A percentile compares a stretch with the other conserved stretches of the same genome.
Evolutionary conservation across 2,329 filamentous ascomycete genomes (phyloP).

Genomic region (Fusarium begoniae): DNA sequence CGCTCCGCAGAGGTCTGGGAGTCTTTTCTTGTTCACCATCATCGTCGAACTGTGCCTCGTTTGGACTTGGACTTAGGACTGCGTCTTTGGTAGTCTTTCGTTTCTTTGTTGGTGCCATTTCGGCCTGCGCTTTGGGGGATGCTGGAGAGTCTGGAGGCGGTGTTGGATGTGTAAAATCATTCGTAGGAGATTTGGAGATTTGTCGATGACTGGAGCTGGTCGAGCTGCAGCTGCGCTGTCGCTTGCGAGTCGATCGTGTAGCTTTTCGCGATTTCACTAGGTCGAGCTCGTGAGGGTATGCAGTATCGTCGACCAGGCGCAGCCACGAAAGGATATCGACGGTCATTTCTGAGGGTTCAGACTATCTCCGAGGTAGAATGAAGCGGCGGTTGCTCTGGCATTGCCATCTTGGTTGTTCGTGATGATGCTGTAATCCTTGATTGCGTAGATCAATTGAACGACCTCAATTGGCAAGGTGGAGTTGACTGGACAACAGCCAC

Average conservation of each 20-base stretch:
- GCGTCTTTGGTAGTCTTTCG: not conserved
- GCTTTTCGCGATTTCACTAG: not conserved
- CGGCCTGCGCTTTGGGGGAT: not conserved
- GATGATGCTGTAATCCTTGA: not conserved
- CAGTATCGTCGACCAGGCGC: not conserved
- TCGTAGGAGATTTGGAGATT: not conserved
- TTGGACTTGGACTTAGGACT: not conserved
- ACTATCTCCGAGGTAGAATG: fast-evolving
- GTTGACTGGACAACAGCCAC: not conserved
- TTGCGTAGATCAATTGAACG: not conserved
- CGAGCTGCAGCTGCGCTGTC: not conserved
- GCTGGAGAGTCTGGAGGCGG: not conserved
- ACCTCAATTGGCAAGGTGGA: not conserved
- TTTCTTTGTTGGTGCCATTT: not conserved
- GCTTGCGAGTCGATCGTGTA: not conserved
- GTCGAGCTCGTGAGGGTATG: not conserved
- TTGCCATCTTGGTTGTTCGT: not conserved
- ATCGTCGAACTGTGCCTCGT: not conserved
- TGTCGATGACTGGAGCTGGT: not conserved
- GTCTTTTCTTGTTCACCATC: not conserved
- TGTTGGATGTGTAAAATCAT: not conserved
- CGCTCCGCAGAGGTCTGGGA: not conserved
- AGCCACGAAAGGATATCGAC: not conserved
- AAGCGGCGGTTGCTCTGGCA: fast-evolving
- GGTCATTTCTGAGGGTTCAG: not conserved